Evolutionary conservation across 148 eudicot species (phyloP), one percentile per base, ranked within the genome.

Genomic region (Camellia sinensis): DNA sequence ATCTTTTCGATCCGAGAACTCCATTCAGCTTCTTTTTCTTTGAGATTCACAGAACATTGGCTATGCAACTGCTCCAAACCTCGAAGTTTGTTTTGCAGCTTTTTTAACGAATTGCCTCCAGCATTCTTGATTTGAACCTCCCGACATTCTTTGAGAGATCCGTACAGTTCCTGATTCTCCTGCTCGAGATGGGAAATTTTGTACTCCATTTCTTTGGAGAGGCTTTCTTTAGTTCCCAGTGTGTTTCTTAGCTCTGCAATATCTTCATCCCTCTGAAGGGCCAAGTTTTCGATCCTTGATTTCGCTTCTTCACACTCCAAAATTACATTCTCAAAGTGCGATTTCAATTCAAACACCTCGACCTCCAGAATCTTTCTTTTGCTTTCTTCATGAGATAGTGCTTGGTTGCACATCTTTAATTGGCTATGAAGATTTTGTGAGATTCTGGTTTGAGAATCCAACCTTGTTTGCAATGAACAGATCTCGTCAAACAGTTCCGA

Each of bases 361-460:
- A 85, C 78, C 78, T 91, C 93, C 71, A 91, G 81, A 71, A 80
- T 44, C 81, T 84, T 93, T 84, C 91, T 90, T 82, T 80, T 84
- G 89, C 93, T 93, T 86, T 91, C 92, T 86, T 91, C 93, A 65
- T 86, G 90, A 76, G 93, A 88, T 67, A 91, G 82, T 75, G 92
- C 88, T 81, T 91, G 93, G 85, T 91, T 89, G 82, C 94, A 86
- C 84, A 87, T 87, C 82, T 84, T 87, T 83, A 90, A 79, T 69
- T 81, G 86, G 59, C 82, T 76, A 66, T 84, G 87, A 80, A 92
- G 88, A 80, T 71, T 83, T 76, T 93, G 91, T 11, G 91, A 84
- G 57, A 85, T 81, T 84, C 90, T 84, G 61, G 80, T 75, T 79
- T 87, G 92, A 82, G 94, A 82, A 87, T 93, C 96, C 75, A 93